Conservation (phyloP, 768 basidiomycete species). For the Sarcodon aspratus region DNA sequence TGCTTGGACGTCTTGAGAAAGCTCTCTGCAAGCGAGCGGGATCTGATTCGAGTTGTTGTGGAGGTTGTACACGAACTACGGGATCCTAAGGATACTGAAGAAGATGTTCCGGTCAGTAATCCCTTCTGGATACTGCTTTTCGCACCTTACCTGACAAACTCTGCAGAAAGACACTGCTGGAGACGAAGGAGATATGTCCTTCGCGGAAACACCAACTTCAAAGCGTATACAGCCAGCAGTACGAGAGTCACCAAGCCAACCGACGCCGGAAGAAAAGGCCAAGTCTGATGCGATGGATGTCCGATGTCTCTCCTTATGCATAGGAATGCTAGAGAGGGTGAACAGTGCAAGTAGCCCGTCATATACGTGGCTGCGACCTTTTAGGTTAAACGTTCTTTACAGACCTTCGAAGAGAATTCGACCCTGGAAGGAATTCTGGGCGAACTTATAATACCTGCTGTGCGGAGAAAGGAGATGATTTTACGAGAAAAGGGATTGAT, state of each 20-base stretch:
- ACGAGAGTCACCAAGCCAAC: slow-evolving; percentile 25
- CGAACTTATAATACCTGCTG: slow-evolving; percentile 85
- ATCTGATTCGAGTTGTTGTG: slow-evolving; percentile 81
- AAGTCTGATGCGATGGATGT: slow-evolving; percentile 57
- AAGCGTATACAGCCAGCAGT: slow-evolving; percentile 11
- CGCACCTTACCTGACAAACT: not conserved
- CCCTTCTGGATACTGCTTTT: not conserved
- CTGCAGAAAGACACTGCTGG: slow-evolving; percentile 12
- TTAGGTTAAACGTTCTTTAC: not conserved
- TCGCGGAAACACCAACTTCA: slow-evolving; percentile 17
- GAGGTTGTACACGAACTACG: slow-evolving; percentile 80
- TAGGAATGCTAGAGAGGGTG: slow-evolving; percentile 78
- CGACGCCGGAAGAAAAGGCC: slow-evolving; percentile 48
- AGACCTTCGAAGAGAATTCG: slow-evolving; percentile 58
- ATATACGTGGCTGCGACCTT: slow-evolving; percentile 5
- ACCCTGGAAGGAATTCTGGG: slow-evolving; percentile 56
- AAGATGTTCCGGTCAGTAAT: slow-evolving; percentile 12
- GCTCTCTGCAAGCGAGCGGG: slow-evolving; percentile 64
- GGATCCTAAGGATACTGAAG: slow-evolving; percentile 34
- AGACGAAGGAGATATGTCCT: slow-evolving; percentile 23
- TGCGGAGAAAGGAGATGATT: slow-evolving; percentile 75
- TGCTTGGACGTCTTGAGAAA: slow-evolving; percentile 78
- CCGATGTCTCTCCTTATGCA: slow-evolving; percentile 65
- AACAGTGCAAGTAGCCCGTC: slow-evolving; percentile 48
- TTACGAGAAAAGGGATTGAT: slow-evolving; percentile 75